Evolutionary conservation across 2,329 filamentous ascomycete species (phyloP).

Genomic region (Berkeleyomyces basicola): DNA sequence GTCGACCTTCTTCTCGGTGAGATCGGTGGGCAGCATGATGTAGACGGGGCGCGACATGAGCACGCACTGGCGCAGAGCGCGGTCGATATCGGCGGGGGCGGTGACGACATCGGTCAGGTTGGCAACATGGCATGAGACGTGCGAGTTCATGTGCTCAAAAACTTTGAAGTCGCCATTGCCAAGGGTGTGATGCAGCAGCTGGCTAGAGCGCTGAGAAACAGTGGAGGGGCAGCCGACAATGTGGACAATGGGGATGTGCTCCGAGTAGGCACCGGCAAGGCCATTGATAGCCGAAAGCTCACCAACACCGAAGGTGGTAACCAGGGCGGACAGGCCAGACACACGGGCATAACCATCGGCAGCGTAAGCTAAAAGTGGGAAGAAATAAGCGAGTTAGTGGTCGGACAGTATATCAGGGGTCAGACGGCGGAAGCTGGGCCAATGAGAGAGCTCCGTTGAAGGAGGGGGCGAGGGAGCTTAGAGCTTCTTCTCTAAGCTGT

Average conservation of each 20-base stretch:
- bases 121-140: conserved; percentile 54
- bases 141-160: conserved; percentile 60
- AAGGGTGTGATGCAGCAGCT: conserved; percentile 49
- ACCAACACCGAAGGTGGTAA: conserved; percentile 64
- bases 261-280: conserved; percentile 56
- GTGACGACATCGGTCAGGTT: conserved; percentile 54
- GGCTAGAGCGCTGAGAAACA: conserved; percentile 30
- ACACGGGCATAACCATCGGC: conserved; percentile 67
- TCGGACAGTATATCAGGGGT: too few relatives aligned
- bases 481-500: not conserved
- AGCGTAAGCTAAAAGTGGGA: conserved; percentile 40
- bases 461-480: conserved; percentile 4
- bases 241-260: conserved; percentile 55
- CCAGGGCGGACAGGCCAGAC: conserved; percentile 50
- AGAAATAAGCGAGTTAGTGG: conserved; percentile 15
- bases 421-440: not conserved
- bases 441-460: not conserved
- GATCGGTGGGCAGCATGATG: conserved; percentile 67
- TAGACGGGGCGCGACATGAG: conserved; percentile 64
- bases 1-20: conserved; percentile 60
- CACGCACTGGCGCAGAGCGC: conserved; percentile 59
- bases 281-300: conserved; percentile 60
- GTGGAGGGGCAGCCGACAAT: conserved; percentile 41
- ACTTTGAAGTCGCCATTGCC: conserved; percentile 69
- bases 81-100: conserved; percentile 60